These are phyloP conservation scores for Apiotrichum sp. DNA, from an alignment of 1,284 basidiomycete species.

Conservation along the genomic window DNA sequence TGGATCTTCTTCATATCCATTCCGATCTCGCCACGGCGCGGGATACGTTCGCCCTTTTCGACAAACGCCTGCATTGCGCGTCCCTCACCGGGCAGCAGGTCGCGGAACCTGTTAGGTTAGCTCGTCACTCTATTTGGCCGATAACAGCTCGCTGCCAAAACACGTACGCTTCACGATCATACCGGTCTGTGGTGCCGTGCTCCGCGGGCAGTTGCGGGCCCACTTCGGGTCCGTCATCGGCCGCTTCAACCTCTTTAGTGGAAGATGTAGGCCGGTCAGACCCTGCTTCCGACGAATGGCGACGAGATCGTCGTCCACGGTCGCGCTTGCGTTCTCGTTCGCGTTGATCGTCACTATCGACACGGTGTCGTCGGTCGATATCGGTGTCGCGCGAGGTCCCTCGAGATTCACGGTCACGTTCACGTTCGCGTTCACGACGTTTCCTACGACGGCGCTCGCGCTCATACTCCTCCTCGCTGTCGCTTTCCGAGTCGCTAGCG, in stretches of 20 bases:
- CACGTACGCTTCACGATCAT: constrained; percentile 52
- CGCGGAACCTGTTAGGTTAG: constrained; percentile 54
- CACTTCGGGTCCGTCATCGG: constrained; percentile 63
- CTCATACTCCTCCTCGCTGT: constrained; percentile 57
- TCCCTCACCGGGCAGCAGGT: constrained; percentile 87
- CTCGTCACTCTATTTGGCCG: too few species aligned
- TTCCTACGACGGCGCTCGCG: constrained; percentile 49
- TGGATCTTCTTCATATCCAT: constrained; percentile 81
- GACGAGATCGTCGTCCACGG: not conserved
- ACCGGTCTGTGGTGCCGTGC: constrained; percentile 55
- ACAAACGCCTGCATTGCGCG: constrained; percentile 95
- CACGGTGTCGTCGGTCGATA: constrained; percentile 44
- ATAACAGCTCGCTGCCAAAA: not conserved
- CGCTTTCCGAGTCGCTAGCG: constrained; percentile 51
- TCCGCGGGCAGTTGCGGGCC: constrained; percentile 52
- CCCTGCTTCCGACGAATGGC: not conserved
- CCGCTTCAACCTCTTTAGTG: constrained; percentile 30
- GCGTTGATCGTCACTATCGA: constrained; percentile 27
- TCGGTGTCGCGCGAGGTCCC: too few species aligned
- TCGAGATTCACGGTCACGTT: too few species aligned
- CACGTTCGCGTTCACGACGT: not conserved
- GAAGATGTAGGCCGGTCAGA: not conserved
- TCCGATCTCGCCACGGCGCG: constrained; percentile 96
- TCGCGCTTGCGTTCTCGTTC: constrained; percentile 19
- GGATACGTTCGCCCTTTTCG: constrained; percentile 83